A percentile compares a stretch with the other conserved stretches of the same genome.
Conservation (phyloP, 805 yeast genomes). For the Starmerella lactis-condensi region DNA sequence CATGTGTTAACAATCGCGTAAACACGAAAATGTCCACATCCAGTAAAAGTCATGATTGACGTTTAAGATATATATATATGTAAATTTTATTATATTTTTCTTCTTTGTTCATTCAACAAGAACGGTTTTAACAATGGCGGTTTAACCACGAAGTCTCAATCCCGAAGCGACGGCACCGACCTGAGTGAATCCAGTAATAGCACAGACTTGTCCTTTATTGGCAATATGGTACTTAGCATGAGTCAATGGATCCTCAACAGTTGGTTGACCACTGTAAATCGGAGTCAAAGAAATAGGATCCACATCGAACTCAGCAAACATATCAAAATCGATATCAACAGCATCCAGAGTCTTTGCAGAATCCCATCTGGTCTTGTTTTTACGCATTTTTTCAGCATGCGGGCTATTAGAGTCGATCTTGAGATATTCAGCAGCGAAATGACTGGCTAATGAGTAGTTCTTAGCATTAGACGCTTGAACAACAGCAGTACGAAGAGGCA, state of each 20-base stretch:
- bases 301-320: conserved; percentile 73
- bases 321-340: conserved; percentile 79
- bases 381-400: conserved; percentile 63
- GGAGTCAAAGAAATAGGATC: conserved; percentile 82
- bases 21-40: too few species aligned
- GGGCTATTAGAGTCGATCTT: conserved; percentile 52
- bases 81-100: too few species aligned
- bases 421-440: conserved; percentile 72
- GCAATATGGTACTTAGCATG: conserved; percentile 70
- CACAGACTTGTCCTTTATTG: conserved; percentile 63
- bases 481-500: conserved; percentile 91
- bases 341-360: conserved; percentile 58
- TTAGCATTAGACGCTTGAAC: conserved; percentile 75
- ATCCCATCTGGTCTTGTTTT: conserved; percentile 66
- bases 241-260: conserved; percentile 61
- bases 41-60: too few species aligned
- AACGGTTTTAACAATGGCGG: too few species aligned
- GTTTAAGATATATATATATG: too few species aligned
- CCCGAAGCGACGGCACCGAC: conserved; percentile 92
- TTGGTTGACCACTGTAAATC: conserved; percentile 57
- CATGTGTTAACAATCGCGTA: too few species aligned
- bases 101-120: too few species aligned
- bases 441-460: conserved; percentile 73
- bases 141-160: conserved; percentile 30
- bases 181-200: conserved; percentile 52